Base-by-base conservation (phyloP, 495 filamentous ascomycete genomes). In the Cenococcum geophilum region DNA sequence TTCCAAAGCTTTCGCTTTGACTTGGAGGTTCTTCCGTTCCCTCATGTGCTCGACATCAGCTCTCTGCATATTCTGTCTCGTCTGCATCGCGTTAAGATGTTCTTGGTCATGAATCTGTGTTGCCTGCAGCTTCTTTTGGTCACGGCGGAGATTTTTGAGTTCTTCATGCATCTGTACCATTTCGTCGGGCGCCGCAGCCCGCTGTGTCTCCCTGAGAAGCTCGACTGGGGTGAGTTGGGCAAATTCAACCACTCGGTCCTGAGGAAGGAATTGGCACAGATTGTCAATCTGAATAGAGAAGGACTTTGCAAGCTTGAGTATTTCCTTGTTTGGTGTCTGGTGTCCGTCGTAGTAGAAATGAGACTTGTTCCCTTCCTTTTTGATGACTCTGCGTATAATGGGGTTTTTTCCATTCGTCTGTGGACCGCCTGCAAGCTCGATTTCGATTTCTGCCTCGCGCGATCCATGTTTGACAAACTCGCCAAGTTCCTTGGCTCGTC, bases 201-300 rank as follows among this genome's bases (percentile, higher is more conserved):
- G 81, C 60, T 93, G 86, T 0, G 93, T 99, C 52, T 91, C 87
- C 42, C 81, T 76, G 1, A 99, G 80, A 18, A 96, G 79, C n/a
- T 95, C 88, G n/a, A 91, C 77, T 0, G 91, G 88, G 6, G 83
- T 87, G 63, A 97, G 79, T 14, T 82, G 87, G 10, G 93, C 89
- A 70, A 99, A 99, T 63, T 96, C 91, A 23, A 89, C 89, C 5
- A 99, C 95, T 68, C 91, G 88, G 70, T 99, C 93, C 72, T 99
- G 93, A 0, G 93, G 93, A 37, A 99, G 79, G 67, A 99, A 99
- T 74, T 97, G 93, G 71, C 93, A 99, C 1, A 97, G 79, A 66
- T 99, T 99, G 74, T 97, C 93, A 69, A 97, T 87, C 73, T 97
- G 95, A 37, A 97, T 97, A 22, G 84, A 80, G 58, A 95, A 85